phyloP scores from a whole-genome alignment of 75 land plant species.

The Pinus albicaulis region DNA sequence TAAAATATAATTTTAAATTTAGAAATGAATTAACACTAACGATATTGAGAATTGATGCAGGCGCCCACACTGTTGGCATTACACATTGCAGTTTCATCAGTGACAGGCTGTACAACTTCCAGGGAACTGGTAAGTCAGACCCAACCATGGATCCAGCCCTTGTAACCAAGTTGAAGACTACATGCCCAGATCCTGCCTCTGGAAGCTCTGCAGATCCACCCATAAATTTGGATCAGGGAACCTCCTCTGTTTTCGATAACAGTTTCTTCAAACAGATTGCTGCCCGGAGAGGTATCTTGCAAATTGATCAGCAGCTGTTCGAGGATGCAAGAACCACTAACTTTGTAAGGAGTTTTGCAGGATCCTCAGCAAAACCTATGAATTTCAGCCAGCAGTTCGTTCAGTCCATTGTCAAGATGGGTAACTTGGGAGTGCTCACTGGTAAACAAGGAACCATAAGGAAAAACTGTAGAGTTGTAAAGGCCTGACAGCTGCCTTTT shows the following conservation, averaged over 20 bases:
- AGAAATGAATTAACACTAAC: too few relatives aligned
- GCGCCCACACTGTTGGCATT: conserved; percentile 77
- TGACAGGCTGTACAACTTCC: conserved; percentile 63
- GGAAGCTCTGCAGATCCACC: conserved; percentile 10
- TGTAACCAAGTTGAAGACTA: too few relatives aligned
- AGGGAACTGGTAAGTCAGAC: conserved; percentile 52
- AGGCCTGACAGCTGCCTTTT: background rate
- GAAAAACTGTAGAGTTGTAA: conserved; percentile 35
- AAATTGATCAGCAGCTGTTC: conserved; percentile 54
- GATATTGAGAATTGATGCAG: conserved; percentile 16
- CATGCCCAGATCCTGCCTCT: too few relatives aligned
- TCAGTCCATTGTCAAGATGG: conserved; percentile 60
- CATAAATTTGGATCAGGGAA: conserved; percentile 31
- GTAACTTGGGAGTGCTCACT: conserved; percentile 41
- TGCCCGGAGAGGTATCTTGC: conserved; percentile 47
- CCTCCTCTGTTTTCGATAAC: conserved; percentile 52
- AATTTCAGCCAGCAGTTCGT: conserved; percentile 37
- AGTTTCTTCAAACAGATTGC: conserved; percentile 42
- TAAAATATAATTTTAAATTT: too few relatives aligned
- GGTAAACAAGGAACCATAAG: conserved; percentile 58
- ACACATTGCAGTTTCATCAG: conserved; percentile 62
- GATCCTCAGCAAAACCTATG: conserved; percentile 5
- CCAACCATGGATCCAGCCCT: conserved; percentile 43
- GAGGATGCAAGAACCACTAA: conserved; percentile 27
- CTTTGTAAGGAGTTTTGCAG: conserved; percentile 29